Base-by-base conservation (phyloP, 2,329 filamentous ascomycete genomes). In the Alternaria sp. region DNA sequence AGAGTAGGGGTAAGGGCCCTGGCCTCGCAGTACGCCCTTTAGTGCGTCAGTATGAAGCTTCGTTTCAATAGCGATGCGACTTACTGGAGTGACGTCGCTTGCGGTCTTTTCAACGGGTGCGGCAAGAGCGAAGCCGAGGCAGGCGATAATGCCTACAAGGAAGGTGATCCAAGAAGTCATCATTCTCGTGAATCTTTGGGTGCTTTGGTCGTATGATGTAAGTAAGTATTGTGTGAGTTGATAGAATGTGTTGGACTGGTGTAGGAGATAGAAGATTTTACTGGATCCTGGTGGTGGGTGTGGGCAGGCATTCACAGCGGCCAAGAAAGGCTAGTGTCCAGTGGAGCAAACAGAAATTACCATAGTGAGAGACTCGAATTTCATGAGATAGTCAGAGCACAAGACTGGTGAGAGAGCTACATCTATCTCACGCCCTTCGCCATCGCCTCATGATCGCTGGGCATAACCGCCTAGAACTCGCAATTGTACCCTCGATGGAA, bases 1-100 rank as follows among this genome's bases (percentile, higher is more conserved):
- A 3, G 54, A 57, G 54, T 44, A 44, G 4, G 52, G 42, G 26
- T 54, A 54, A 4, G 42, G 28, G 38, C 39, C 38, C 20, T 18
- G 12, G 24, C 14, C 28, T 30, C 44, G 38, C 1, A 36, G 14
- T 11, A 1, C 8, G n/a, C 14, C 30, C 51, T 54, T 46, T 3
- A 14, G 14, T 26, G 0, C 2, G n/a, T 56, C 11, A 56, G 26
- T 49, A 42, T 8, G 2, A 5, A 14, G 18, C 46, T 12, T 49
- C 20, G 14, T 2, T 1, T 34, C 24, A 6, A 28, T 39, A 12
- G n/a, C 0, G 7, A 20, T 39, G 3, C 5, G 7, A 22, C 42
- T 39, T 9, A 54, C 52, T 2, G 26, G 12, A 38, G 30, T 49
- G 30, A n/a, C 22, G 14, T 49, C 28, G 34, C 30, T 32, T 18